These are phyloP conservation scores for Lepiota subincarnata DNA, from an alignment of 768 basidiomycete species.

Conservation along the genomic window DNA sequence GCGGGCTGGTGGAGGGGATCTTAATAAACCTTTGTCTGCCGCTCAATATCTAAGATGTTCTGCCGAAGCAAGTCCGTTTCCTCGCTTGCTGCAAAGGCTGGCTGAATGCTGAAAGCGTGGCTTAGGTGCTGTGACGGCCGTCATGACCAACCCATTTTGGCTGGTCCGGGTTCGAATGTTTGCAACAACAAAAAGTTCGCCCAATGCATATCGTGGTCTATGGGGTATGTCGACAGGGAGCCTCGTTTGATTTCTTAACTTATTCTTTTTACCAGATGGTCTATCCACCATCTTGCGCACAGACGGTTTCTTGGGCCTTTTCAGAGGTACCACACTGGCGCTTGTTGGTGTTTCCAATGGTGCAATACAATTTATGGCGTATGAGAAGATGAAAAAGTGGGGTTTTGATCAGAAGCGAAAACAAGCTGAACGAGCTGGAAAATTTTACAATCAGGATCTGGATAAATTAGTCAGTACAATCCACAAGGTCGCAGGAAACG, in stretches of 20 bases:
- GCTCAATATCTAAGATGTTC: constrained; percentile 83
- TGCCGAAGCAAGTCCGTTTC: constrained; percentile 90
- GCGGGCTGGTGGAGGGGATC: constrained; percentile 64
- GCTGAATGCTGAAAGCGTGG: constrained; percentile 11
- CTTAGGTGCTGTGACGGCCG: constrained; percentile 85
- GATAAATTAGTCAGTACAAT: constrained; percentile 76
- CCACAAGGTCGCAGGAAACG: not conserved
- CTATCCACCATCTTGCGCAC: constrained; percentile 61
- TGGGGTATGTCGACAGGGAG: constrained; percentile 50
- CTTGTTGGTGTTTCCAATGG: constrained; percentile 93
- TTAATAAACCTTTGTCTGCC: constrained; percentile 64
- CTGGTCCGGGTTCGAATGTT: constrained; percentile 98
- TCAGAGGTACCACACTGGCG: constrained; percentile 83
- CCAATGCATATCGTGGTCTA: constrained; percentile 73
- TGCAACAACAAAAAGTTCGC: constrained; percentile 64
- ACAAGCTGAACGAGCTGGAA: constrained; percentile 56
- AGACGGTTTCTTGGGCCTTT: constrained; percentile 80
- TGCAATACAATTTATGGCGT: constrained; percentile 92
- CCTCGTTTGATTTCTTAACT: constrained; percentile 1
- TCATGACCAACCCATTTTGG: constrained; percentile 98
- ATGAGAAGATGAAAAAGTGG: constrained; percentile 94
- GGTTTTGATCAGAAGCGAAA: constrained; percentile 75
- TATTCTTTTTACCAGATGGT: constrained; percentile 41
- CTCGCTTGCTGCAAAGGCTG: constrained; percentile 10
- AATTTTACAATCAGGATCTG: constrained; percentile 62